A percentile compares a stretch with the other conserved stretches of the same genome.
Conservation (phyloP, 441 rosid genomes). For the Cnidoscolus chayamansa region DNA sequence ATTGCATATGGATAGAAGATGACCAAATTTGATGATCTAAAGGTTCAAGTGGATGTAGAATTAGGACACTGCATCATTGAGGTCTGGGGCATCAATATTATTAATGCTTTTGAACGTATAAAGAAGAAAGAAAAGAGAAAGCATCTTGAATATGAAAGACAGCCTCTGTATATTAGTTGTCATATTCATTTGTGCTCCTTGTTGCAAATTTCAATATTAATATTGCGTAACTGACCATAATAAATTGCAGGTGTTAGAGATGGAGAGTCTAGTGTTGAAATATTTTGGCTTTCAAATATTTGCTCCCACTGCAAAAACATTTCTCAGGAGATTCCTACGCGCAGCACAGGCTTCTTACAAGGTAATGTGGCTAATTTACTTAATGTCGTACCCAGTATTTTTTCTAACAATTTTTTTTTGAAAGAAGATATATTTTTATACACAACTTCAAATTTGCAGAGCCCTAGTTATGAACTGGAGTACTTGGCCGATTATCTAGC, state of each 20-base stretch:
- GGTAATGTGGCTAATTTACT: constrained; percentile 34
- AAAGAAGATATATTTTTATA: constrained; percentile 19
- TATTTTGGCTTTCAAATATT: constrained; percentile 57
- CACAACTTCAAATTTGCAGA: constrained; percentile 39
- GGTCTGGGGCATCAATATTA: neutral
- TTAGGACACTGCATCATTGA: neutral
- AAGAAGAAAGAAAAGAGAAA: neutral
- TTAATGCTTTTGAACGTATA: neutral
- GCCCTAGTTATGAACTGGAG: constrained; percentile 54
- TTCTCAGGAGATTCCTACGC: constrained; percentile 80
- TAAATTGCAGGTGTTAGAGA: constrained; percentile 61
- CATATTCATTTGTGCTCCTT: constrained; percentile 4
- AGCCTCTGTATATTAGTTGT: neutral
- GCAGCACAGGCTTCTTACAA: constrained; percentile 70
- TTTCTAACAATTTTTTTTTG: neutral
- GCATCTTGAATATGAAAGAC: neutral
- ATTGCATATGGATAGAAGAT: neutral
- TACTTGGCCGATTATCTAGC: constrained; percentile 71
- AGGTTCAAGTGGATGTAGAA: neutral
- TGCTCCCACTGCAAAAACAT: constrained; percentile 70
- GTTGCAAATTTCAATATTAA: constrained; percentile 4
- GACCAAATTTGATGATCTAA: neutral
- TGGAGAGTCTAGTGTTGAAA: constrained; percentile 66
- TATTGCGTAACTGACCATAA: constrained; percentile 17
- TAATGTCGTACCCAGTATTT: neutral